Percentiles rank a stretch among this genome's conserved stretches.
Evolutionary conservation across 2,329 filamentous ascomycete species (phyloP).

Genomic region (Capronia coronata): DNA sequence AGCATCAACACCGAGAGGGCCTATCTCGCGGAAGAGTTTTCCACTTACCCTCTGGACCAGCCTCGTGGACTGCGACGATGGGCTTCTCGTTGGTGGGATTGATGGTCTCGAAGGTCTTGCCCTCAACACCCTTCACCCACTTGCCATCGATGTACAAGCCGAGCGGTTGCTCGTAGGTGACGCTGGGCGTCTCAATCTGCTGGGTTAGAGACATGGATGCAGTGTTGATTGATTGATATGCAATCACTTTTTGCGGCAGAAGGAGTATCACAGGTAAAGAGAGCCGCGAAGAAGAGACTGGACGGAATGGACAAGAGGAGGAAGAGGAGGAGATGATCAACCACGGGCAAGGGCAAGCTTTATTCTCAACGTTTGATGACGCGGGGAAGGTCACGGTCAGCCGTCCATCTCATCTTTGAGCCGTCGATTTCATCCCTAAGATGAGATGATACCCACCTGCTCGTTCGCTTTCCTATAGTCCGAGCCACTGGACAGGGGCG

Average conservation of each 20-base stretch:
- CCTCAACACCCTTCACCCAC: conserved; percentile 74
- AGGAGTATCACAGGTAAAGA: conserved; percentile 19
- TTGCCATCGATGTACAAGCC: conserved; percentile 63
- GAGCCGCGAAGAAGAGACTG: background rate
- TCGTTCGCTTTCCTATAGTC: conserved; percentile 28
- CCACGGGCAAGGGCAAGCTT: conserved; percentile 15
- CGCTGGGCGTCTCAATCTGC: conserved; percentile 37
- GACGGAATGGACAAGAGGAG: conserved; percentile 27
- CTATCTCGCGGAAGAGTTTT: conserved; percentile 1
- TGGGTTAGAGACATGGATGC: conserved; percentile 36
- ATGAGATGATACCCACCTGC: background rate
- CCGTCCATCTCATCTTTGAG: no score
- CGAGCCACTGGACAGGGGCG: conserved; percentile 21
- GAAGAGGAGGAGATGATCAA: conserved; percentile 33
- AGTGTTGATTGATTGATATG: conserved; percentile 7
- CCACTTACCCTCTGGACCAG: conserved; percentile 76
- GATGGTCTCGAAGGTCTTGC: conserved; percentile 86
- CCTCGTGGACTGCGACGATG: conserved; percentile 76
- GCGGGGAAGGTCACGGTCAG: conserved; percentile 22
- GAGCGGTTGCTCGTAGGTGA: conserved; percentile 39
- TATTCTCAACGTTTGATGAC: conserved; percentile 22
- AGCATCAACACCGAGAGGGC: background rate
- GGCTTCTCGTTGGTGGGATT: conserved; percentile 81
- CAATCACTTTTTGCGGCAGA: conserved; percentile 3
- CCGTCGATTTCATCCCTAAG: no score